Evolutionary conservation across 2,329 filamentous ascomycete genomes (phyloP), one percentile per base, ranked within the genome.

Genomic region (Colletotrichum limetticola): DNA sequence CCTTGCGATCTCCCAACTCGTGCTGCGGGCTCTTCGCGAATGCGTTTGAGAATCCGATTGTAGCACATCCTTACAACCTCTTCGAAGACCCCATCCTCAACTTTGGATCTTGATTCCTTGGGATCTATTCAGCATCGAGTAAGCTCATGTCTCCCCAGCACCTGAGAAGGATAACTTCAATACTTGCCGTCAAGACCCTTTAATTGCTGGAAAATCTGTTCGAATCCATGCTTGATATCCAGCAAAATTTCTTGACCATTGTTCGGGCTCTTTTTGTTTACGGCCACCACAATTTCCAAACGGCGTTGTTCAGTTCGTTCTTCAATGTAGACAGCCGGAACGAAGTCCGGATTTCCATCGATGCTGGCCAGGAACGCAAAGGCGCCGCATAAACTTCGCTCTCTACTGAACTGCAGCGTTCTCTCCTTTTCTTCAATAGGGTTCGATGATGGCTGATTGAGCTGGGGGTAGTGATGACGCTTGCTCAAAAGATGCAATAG

Each of bases 31-130:
- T 46, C 16, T 16, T 46, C 37, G 37, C 37, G 16, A 16, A 46
- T 46, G 19, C 42, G 42, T 3, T 46, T 46, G 6, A 46, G 42
- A n/a, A n/a, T 46, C 16, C 42, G 42, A 1, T 8, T 3, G 6
- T n/a, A 46, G 42, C 42, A 46, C 16, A 46, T 46, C 16, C 3
- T 9, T 8, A 46, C 42, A n/a, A 46, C 19, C 8, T 46, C 42
- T 7, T n/a, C 19, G 6, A 46, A 46, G 3, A 46, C 42, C 6
- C 16, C 1, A n/a, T 46, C 6, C 6, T 46, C 42, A 3, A 46
- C 9, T 8, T 46, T 7, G 7, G 6, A n/a, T 4, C 42, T n/a
- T 46, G 7, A 1, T 1, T 46, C 3, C 2, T 6, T n/a, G 0
- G 6, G 6, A 9, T n/a, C 42, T 46, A 3, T 9, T 5, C 5